A percentile compares a stretch with the other conserved stretches of the same genome.
Evolutionary conservation across 257 asterid genomes (phyloP).

Genomic region (Datura wrightii): DNA sequence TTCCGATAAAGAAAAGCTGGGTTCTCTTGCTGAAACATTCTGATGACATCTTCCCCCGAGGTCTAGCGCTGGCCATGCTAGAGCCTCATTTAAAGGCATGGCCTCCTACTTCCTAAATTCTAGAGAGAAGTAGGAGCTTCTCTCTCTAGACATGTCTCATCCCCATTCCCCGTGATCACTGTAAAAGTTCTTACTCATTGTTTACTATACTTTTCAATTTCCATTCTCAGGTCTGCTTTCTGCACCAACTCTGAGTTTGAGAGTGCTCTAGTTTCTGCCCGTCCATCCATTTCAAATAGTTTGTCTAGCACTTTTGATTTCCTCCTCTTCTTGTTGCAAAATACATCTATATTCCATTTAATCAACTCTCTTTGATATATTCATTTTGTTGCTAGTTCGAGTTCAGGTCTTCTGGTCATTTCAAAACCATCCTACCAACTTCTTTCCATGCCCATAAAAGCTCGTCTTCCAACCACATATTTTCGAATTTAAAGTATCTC

Average conservation of each 20-base stretch:
- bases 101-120: too few relatives aligned
- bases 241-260: not conserved
- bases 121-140: too few relatives aligned
- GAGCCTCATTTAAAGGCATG: too few relatives aligned
- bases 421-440: not conserved
- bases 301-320: not conserved
- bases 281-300: not conserved
- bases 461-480: not conserved
- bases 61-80: too few relatives aligned
- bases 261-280: not conserved
- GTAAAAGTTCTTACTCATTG: too few relatives aligned
- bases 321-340: not conserved
- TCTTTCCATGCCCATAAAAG: not conserved
- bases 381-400: not conserved
- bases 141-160: too few relatives aligned
- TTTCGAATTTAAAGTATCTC: not conserved
- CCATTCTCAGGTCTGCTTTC: not conserved
- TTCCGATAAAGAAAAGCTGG: too few relatives aligned
- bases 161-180: too few relatives aligned
- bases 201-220: not conserved
- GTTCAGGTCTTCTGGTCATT: not conserved
- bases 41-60: too few relatives aligned
- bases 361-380: not conserved
- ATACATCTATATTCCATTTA: not conserved
- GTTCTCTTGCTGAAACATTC: too few relatives aligned